These are phyloP conservation scores for Ascochyta rabiei DNA, from an alignment of 2,329 filamentous ascomycete species.

Conservation along the genomic window DNA sequence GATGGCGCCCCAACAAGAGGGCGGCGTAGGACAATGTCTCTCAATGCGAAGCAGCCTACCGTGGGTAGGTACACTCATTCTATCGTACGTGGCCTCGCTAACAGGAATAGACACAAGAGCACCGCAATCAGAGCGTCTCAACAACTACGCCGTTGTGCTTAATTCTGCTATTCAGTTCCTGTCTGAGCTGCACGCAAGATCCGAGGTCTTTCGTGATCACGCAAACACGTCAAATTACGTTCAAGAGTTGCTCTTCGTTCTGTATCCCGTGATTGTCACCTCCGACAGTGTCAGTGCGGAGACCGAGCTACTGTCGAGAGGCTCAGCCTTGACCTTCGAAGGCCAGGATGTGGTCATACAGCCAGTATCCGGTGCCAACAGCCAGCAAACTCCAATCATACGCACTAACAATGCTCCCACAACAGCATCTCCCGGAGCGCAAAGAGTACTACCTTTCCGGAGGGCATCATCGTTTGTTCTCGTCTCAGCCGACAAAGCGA, in stretches of 20 bases:
- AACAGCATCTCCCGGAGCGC: slow-evolving; percentile 40
- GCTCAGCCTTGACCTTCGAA: slow-evolving; percentile 82
- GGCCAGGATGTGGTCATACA: slow-evolving; percentile 84
- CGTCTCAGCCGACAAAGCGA: slow-evolving; percentile 72
- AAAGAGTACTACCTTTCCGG: slow-evolving; percentile 68
- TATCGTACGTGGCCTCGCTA: slow-evolving; percentile 1
- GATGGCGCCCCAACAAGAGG: slow-evolving; percentile 45
- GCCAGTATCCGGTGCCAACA: slow-evolving; percentile 68
- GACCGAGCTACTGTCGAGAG: slow-evolving; percentile 83
- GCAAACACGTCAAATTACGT: slow-evolving; percentile 79
- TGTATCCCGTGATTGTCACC: slow-evolving; percentile 89
- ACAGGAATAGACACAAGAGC: slow-evolving; percentile 37
- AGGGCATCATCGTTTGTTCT: slow-evolving; percentile 92
- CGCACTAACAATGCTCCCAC: slow-evolving; percentile 68
- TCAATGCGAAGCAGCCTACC: slow-evolving; percentile 61
- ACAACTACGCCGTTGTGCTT: slow-evolving; percentile 69
- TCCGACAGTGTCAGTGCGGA: slow-evolving; percentile 82
- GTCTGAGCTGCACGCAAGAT: slow-evolving; percentile 77
- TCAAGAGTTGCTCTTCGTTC: slow-evolving; percentile 74
- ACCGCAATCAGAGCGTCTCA: slow-evolving; percentile 49
- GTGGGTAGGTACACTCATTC: slow-evolving; percentile 31
- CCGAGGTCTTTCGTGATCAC: slow-evolving; percentile 80
- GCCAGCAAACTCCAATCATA: slow-evolving; percentile 68
- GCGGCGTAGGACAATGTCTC: slow-evolving; percentile 69
- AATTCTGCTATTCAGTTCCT: slow-evolving; percentile 81